phyloP scores from a whole-genome alignment of 805 yeast species.

The Yarrowia sp. region DNA sequence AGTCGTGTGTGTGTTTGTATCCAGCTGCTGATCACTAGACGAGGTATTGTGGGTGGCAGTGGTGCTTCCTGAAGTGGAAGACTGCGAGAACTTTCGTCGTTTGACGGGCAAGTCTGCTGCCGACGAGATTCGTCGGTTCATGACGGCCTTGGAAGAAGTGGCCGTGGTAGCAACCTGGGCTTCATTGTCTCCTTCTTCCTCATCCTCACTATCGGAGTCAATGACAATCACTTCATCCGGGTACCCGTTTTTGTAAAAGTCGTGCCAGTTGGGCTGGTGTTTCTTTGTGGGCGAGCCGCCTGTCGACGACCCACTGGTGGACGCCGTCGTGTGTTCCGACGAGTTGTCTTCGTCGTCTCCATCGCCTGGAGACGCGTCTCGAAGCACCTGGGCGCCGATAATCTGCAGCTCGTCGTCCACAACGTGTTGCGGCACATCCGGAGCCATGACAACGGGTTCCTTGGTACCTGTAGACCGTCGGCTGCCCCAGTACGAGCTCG shows the following conservation, averaged over 20 bases:
- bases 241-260: conserved; percentile 37
- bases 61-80: conserved; percentile 22
- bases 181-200: not conserved
- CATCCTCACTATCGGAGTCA: conserved; percentile 31
- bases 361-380: conserved; percentile 18
- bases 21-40: conserved; percentile 7
- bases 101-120: conserved; percentile 11
- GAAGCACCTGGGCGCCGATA: conserved; percentile 1
- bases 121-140: not conserved
- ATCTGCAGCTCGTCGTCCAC: conserved; percentile 20
- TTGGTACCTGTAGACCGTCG: conserved; percentile 23
- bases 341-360: conserved; percentile 24
- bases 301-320: not conserved
- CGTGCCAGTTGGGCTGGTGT: conserved; percentile 34
- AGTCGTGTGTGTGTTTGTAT: conserved; percentile 8
- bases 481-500: conserved; percentile 12
- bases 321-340: conserved; percentile 5
- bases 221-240: conserved; percentile 40
- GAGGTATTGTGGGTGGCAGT: conserved; percentile 20
- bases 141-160: not conserved
- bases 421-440: conserved; percentile 5
- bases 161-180: conserved; percentile 5
- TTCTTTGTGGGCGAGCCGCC: conserved; percentile 13
- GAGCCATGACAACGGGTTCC: not conserved
- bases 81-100: conserved; percentile 12